These are phyloP conservation scores for Alternaria ethzedia DNA, from an alignment of 2,329 filamentous ascomycete species.

Conservation along the genomic window DNA sequence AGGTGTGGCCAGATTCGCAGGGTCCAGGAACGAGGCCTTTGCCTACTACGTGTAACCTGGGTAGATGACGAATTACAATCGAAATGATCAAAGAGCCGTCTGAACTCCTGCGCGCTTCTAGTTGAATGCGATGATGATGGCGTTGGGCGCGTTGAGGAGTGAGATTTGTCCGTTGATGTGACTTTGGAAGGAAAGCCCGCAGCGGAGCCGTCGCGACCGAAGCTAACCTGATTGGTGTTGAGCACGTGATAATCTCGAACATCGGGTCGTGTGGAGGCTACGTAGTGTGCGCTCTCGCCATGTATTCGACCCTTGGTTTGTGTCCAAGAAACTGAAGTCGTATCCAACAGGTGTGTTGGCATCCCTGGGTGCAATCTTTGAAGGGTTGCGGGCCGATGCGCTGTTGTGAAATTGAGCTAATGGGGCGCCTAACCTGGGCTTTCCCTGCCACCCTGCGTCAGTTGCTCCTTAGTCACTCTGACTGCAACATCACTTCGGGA, in stretches of 20 bases:
- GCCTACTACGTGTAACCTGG: background rate
- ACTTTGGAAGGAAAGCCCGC: background rate
- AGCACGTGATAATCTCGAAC: background rate
- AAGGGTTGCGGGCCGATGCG: background rate
- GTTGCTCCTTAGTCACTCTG: background rate
- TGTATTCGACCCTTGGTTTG: background rate
- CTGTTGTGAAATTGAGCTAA: background rate
- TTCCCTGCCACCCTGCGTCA: background rate
- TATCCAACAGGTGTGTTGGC: background rate
- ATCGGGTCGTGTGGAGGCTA: background rate
- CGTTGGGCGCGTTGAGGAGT: background rate
- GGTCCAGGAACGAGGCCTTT: background rate
- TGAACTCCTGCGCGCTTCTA: background rate
- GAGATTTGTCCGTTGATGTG: background rate
- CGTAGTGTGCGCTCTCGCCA: background rate
- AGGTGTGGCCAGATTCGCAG: background rate
- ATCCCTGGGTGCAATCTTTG: background rate
- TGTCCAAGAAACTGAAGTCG: background rate
- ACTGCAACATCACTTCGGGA: background rate
- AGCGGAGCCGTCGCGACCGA: background rate
- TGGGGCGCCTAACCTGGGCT: background rate
- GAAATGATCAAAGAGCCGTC: background rate
- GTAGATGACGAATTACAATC: background rate
- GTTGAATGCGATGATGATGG: background rate
- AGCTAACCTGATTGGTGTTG: background rate